Conservation (phyloP, 192 early-diverging fungal genomes). For the Gaertneriomyces semiglobifer region DNA sequence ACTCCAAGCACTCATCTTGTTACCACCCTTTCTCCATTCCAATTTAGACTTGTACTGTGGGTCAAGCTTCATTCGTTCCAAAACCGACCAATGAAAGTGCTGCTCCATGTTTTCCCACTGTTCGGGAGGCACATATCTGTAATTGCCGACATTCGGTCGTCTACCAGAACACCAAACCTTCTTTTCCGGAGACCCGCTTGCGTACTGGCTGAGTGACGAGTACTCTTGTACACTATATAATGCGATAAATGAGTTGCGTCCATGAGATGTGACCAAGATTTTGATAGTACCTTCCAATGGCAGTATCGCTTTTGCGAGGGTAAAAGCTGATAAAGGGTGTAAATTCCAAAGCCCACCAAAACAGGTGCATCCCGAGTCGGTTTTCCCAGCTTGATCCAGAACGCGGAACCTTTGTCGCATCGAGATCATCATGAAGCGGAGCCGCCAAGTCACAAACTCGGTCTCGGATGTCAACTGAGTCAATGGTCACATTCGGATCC, state of each 20-base stretch:
- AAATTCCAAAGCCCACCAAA: background rate
- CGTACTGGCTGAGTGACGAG: background rate
- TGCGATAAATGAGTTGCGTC: background rate
- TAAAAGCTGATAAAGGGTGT: background rate
- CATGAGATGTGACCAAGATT: background rate
- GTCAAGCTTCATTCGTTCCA: background rate
- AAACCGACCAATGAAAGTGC: constrained; percentile 2
- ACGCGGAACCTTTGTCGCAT: background rate
- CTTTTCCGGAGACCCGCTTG: background rate
- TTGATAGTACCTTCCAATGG: background rate
- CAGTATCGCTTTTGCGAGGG: background rate
- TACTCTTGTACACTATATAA: background rate
- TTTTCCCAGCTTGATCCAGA: background rate
- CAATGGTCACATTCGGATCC: background rate
- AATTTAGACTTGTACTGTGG: background rate
- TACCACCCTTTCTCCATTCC: too few species aligned
- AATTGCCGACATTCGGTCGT: background rate
- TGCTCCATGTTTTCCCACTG: background rate
- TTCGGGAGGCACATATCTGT: background rate
- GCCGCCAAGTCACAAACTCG: background rate
- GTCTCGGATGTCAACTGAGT: background rate
- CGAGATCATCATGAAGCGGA: constrained; percentile 3
- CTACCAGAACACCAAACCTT: background rate
- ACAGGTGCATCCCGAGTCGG: background rate
- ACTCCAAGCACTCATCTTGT: too few species aligned